Evolutionary conservation across 352 stramenopile genomes (phyloP).

Genomic region (Pythium vanterpoolii): DNA sequence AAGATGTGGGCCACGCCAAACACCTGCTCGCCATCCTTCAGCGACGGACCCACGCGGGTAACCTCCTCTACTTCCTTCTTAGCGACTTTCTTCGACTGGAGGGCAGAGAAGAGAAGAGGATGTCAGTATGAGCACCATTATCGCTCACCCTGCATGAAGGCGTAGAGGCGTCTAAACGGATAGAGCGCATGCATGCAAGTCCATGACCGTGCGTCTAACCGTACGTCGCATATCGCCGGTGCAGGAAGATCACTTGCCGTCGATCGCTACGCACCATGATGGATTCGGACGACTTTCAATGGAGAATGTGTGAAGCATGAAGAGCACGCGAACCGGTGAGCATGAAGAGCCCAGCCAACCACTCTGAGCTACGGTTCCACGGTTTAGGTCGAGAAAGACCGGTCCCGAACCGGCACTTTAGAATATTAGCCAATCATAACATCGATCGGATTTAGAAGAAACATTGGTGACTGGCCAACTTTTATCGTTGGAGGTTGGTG

Average conservation of each 20-base stretch:
- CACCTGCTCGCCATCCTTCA: slow-evolving; percentile 97
- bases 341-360: slow-evolving; percentile 19
- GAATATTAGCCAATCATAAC: slow-evolving; percentile 19
- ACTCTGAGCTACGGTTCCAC: slow-evolving; percentile 14
- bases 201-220: no score
- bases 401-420: neutral
- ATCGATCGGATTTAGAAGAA: slow-evolving; percentile 6
- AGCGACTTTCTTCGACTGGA: slow-evolving; percentile 81
- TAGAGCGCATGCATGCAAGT: no score
- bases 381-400: slow-evolving; percentile 3
- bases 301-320: slow-evolving; percentile 44
- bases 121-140: neutral
- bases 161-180: neutral
- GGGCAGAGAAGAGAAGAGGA: no score
- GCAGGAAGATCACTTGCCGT: neutral
- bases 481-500: no score
- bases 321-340: neutral
- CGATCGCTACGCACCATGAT: slow-evolving; percentile 64
- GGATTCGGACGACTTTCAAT: slow-evolving; percentile 85
- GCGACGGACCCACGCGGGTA: slow-evolving; percentile 90
- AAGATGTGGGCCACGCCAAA: slow-evolving; percentile 99
- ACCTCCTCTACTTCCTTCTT: slow-evolving; percentile 92
- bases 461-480: neutral
- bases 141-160: no score
- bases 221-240: neutral